These are phyloP conservation scores for Clavulina sp. DNA, from an alignment of 768 basidiomycete genomes.

Conservation along the genomic window DNA sequence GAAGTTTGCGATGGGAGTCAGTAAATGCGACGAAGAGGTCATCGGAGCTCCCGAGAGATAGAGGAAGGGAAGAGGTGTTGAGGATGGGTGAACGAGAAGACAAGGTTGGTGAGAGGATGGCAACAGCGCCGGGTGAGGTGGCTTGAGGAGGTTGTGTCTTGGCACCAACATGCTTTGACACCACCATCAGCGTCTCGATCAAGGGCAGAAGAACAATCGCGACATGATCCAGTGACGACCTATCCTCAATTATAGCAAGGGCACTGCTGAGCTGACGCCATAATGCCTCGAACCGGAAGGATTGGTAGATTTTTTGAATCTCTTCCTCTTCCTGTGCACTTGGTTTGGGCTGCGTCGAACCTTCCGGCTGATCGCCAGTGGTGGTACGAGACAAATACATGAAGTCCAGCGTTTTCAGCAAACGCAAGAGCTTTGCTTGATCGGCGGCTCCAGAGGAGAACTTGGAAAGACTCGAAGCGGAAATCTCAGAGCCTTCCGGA, in stretches of 20 bases:
- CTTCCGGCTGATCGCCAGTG: slow-evolving; percentile 21
- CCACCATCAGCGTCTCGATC: slow-evolving; percentile 95
- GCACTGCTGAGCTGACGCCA: slow-evolving; percentile 89
- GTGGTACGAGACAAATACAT: slow-evolving; percentile 60
- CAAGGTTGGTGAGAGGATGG: slow-evolving; percentile 39
- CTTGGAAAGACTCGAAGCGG: slow-evolving; percentile 59
- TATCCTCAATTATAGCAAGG: slow-evolving; percentile 63
- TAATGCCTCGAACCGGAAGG: slow-evolving; percentile 74
- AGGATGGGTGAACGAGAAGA: slow-evolving; percentile 29
- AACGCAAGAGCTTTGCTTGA: slow-evolving; percentile 89
- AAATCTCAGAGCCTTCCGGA: slow-evolving; percentile 31
- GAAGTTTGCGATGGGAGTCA: slow-evolving; percentile 77
- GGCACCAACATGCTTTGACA: slow-evolving; percentile 84
- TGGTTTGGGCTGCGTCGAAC: slow-evolving; percentile 15
- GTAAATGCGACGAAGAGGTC: slow-evolving; percentile 89
- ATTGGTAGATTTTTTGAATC: slow-evolving; percentile 76
- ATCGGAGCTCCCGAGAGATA: no score
- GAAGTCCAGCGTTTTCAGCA: slow-evolving; percentile 95
- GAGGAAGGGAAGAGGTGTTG: slow-evolving; percentile 39
- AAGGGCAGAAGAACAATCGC: slow-evolving; percentile 85
- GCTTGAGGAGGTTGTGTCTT: slow-evolving; percentile 24
- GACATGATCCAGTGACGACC: slow-evolving; percentile 66
- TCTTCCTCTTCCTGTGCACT: slow-evolving; percentile 37
- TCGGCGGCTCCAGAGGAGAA: slow-evolving; percentile 89
- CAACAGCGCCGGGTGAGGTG: slow-evolving; percentile 18